Evolutionary conservation across 78 protist species (phyloP).

Genomic region (slime mould (Dictyostelium discoideum)): DNA sequence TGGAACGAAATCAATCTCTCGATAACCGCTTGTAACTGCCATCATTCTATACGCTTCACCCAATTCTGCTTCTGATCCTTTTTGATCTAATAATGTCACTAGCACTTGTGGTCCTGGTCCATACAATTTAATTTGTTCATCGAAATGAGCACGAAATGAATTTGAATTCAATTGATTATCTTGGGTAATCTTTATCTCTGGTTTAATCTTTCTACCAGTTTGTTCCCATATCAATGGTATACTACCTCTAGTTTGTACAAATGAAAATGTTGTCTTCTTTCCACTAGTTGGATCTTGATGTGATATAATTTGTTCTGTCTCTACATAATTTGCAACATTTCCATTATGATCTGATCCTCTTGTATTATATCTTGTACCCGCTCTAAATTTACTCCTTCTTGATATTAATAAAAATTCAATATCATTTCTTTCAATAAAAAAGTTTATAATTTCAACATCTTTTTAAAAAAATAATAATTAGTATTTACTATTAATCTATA

Average conservation of each 20-base stretch:
- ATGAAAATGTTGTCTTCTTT: conserved; percentile 42
- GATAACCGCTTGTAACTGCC: not conserved
- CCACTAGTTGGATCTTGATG: not conserved
- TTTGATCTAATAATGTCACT: conserved; percentile 77
- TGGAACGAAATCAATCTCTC: conserved; percentile 17
- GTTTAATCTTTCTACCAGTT: conserved; percentile 63
- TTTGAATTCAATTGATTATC: not conserved
- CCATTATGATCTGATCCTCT: conserved; percentile 76
- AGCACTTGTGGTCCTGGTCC: conserved; percentile 34
- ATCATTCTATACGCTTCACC: conserved; percentile 45
- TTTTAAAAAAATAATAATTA: no score
- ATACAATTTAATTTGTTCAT: conserved; percentile 64
- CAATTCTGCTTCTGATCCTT: conserved; percentile 76
- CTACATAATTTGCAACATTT: conserved; percentile 82
- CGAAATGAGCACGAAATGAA: conserved; percentile 49
- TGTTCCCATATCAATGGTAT: conserved; percentile 82
- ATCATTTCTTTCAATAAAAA: conserved; percentile 11
- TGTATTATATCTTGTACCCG: conserved; percentile 81
- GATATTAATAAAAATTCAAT: conserved; percentile 50
- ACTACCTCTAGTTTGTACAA: conserved; percentile 73
- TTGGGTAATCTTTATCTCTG: conserved; percentile 27
- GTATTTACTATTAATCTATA: no score
- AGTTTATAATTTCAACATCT: conserved; percentile 38
- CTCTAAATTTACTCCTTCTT: conserved; percentile 69
- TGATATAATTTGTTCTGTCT: conserved; percentile 76